Evolutionary conservation across 768 basidiomycete species (phyloP).

Genomic region (Hericium coralloides): DNA sequence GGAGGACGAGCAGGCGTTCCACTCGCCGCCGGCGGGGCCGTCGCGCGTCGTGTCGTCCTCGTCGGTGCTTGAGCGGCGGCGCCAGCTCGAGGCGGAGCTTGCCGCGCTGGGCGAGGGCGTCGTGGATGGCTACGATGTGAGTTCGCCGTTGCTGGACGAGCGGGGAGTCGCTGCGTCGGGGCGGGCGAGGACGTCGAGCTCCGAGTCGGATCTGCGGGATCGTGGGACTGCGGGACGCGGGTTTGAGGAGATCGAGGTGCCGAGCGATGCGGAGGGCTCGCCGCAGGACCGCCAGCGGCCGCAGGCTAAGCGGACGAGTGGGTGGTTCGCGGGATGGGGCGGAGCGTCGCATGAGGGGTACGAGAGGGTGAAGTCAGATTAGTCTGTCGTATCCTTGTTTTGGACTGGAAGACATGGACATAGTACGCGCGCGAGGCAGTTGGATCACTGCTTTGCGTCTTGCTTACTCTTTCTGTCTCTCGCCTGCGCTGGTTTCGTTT

Average conservation of each 20-base stretch:
- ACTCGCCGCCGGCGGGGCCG: slow-evolving; percentile 21
- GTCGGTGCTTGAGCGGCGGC: background rate
- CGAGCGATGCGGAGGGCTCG: slow-evolving; percentile 54
- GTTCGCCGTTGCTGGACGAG: background rate
- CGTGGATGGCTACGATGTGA: slow-evolving; percentile 9
- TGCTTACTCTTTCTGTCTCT: too few species aligned
- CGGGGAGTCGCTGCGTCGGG: slow-evolving; percentile 33
- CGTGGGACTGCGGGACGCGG: slow-evolving; percentile 19
- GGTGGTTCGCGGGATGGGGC: slow-evolving; percentile 11
- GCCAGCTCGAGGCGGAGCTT: slow-evolving; percentile 18
- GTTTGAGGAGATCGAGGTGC: slow-evolving; percentile 68
- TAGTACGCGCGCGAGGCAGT: too few species aligned
- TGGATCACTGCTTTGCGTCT: too few species aligned
- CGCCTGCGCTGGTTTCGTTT: too few species aligned
- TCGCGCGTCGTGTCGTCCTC: slow-evolving; percentile 20
- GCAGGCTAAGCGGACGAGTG: background rate
- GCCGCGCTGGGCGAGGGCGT: background rate
- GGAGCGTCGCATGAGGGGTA: background rate
- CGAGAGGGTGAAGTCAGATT: background rate
- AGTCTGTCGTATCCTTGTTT: too few species aligned
- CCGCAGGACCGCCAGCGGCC: background rate
- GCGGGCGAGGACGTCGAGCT: slow-evolving; percentile 35
- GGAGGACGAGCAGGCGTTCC: slow-evolving; percentile 20
- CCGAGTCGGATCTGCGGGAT: slow-evolving; percentile 7
- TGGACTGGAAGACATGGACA: too few species aligned